Conservation (phyloP, 202 grass and related monocot genomes). For the Panicum virgatum region DNA sequence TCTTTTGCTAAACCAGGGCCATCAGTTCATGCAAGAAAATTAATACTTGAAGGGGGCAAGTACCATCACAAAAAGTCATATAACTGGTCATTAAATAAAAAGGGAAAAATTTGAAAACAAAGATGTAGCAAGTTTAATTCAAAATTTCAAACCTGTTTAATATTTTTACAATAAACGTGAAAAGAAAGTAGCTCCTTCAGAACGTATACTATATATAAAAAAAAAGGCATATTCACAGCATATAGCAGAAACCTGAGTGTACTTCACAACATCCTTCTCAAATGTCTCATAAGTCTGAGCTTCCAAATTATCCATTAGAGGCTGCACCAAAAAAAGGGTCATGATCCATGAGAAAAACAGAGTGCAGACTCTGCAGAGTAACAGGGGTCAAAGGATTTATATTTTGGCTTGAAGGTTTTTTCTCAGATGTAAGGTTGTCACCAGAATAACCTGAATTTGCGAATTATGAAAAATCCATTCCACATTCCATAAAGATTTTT, state of each 20-base stretch:
- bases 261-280: constrained; percentile 96
- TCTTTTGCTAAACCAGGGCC: constrained; percentile 9
- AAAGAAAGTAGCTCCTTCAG: constrained; percentile 6
- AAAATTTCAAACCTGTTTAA: constrained; percentile 14
- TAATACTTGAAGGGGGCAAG: not conserved
- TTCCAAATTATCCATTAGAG: constrained; percentile 99
- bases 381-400: constrained; percentile 4
- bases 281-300: constrained; percentile 99
- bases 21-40: not conserved
- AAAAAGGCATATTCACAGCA: constrained; percentile 12
- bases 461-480: not conserved
- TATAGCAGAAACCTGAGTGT: constrained; percentile 68
- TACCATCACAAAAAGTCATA: constrained; percentile 6
- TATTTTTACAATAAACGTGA: constrained; percentile 21
- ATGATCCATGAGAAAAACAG: constrained; percentile 14
- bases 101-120: not conserved
- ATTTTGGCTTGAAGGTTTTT: not conserved
- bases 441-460: not conserved
- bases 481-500: not conserved
- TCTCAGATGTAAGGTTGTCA: not conserved
- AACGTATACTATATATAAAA: constrained; percentile 14
- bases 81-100: not conserved
- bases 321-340: constrained; percentile 55
- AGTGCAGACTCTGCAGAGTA: not conserved
- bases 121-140: constrained; percentile 9